Evolutionary conservation across 2,329 filamentous ascomycete species (phyloP), one percentile per base, ranked within the genome.

Genomic region (Ambrosiella xylebori): DNA sequence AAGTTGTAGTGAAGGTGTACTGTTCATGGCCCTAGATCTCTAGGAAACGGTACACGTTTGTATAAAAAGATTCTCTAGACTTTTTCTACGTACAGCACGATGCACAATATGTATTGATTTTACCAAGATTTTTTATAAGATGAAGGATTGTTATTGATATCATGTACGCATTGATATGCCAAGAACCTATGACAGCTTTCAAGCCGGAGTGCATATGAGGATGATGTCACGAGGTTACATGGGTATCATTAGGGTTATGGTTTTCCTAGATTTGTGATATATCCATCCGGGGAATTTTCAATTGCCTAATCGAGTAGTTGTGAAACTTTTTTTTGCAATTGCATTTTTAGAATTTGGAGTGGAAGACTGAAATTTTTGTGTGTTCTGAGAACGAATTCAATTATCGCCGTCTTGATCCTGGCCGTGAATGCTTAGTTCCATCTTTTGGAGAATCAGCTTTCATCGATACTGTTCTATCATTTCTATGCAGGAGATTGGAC

Each of bases 21-120:
- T 41, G 39, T 41, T 41, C 39, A 41, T 41, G 11, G 11, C 8
- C 9, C 19, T 50, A 6, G 6, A 11, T 50, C 47, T 27, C 47
- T 50, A 3, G 47, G 47, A 17, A 17, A 27, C 27, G 27, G 5
- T 50, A 11, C 19, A 17, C 4, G 19, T 39, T 39, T 58, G 51
- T 58, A 58, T 36, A 58, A 58, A 58, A 55, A 44, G 52, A 54
- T 40, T 58, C 9, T 58, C 27, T 58, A 58, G 57, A 58, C 41
- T 49, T 58, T 27, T 55, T 58, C 51, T 50, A 19, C 36, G 50
- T 49, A 54, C 12, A n/a, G 49, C 45, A 44, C 41, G 50, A 58
- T 38, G 37, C 36, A 17, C 41, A 49, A 54, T 58, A 44, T 39
- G 8, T 38, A 51, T 51, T 35, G 2, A 35, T 36, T 11, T 35